Evolutionary conservation across 2,329 filamentous ascomycete genomes (phyloP), one percentile per base, ranked within the genome.

Genomic region (Myriosclerotinia duriaeana): DNA sequence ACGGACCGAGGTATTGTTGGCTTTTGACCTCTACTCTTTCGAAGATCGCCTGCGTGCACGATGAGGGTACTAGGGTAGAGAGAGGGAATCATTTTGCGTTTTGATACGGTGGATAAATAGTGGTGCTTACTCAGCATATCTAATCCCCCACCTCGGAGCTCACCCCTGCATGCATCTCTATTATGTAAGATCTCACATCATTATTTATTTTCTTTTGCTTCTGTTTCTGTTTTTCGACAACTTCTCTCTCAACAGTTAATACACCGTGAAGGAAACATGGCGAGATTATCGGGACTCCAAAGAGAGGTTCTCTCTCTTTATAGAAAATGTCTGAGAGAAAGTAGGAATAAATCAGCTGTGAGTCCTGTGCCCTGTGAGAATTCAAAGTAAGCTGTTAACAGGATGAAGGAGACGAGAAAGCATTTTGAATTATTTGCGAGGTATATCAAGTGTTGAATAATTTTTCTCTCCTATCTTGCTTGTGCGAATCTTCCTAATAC

Each of bases 251-350:
- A 26, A 26, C 17, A 34, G 12, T 46, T 30, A 14, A 5, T 59
- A 34, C 22, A 22, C 22, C 14, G 20, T 20, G 5, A 34, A 22
- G 15, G 8, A 50, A 30, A 36, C 1, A 65, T 65, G 63, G 63
- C 34, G 80, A 84, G 87, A 73, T 81, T 93, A 36, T 96, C 93
- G 9, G 95, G 95, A 46, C 82, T 98, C n/a, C 94, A 98, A 77
- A 89, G 86, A 74, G 92, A 97, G 74, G 94, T 97, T 4, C 78
- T 98, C 62, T 83, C 87, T 44, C 85, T 99, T 17, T 99, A 98
- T 77, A 88, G 94, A 67, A 86, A 87, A 76, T 98, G 94, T 74
- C 81, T 99, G 36, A 87, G 93, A 68, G 91, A 91, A 74, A 88
- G 89, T 67, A 86, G 89, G 68, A 89, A 88, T 74, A 98, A 99